Conservation (phyloP, 139 green algal genomes). For the Chlorella sp. region DNA sequence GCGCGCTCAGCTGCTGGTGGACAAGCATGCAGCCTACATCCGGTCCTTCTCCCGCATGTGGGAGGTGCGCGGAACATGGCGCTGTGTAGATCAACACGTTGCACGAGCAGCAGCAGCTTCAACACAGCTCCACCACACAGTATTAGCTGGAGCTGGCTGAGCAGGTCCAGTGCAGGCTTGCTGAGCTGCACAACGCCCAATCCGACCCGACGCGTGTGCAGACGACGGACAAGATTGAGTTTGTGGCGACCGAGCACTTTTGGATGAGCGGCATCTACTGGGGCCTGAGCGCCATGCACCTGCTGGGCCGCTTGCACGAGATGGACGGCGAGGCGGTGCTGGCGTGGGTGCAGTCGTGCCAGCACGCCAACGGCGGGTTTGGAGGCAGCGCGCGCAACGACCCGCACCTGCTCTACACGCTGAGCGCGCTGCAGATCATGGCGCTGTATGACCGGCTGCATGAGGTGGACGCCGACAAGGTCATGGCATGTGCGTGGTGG, state of each 20-base stretch:
- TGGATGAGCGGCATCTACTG: slow-evolving; percentile 97
- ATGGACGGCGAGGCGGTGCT: slow-evolving; percentile 55
- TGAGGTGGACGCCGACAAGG: slow-evolving; percentile 58
- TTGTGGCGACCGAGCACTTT: slow-evolving; percentile 91
- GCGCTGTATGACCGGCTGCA: slow-evolving; percentile 78
- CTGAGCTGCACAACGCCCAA: too few species aligned
- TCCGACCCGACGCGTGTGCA: too few species aligned
- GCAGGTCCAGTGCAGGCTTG: too few species aligned
- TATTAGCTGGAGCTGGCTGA: too few species aligned
- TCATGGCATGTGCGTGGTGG: slow-evolving; percentile 59
- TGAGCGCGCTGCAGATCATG: slow-evolving; percentile 93
- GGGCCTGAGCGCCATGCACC: slow-evolving; percentile 83
- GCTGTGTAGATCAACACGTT: too few species aligned
- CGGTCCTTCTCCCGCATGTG: slow-evolving; percentile 53
- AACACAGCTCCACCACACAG: too few species aligned
- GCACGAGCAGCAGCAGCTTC: too few species aligned
- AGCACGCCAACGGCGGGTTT: slow-evolving; percentile 71
- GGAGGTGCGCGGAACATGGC: too few species aligned
- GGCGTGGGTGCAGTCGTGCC: slow-evolving; percentile 66
- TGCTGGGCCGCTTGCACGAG: slow-evolving; percentile 60
- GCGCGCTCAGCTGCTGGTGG: slow-evolving; percentile 35
- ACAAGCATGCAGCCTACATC: slow-evolving; percentile 82
- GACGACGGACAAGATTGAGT: slow-evolving; percentile 44
- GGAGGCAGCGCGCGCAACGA: slow-evolving; percentile 84
- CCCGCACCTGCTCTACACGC: slow-evolving; percentile 92